Evolutionary conservation across 2,329 filamentous ascomycete species (phyloP).

Genomic region (Amesomyces nigricolor): DNA sequence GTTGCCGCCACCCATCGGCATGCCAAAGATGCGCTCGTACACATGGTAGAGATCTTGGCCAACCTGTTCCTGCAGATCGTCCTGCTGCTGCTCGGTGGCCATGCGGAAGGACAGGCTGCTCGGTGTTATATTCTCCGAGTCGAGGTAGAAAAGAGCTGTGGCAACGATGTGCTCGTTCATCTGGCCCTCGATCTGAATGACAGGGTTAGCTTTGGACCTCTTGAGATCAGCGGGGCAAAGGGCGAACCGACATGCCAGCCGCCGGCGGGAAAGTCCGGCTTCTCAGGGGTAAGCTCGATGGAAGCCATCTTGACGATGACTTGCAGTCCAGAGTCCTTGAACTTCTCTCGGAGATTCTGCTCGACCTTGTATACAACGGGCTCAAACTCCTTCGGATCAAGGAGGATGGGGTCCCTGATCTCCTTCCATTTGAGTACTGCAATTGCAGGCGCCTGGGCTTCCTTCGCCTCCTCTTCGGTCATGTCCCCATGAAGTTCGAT

Average conservation of each 20-base stretch:
- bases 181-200: constrained; percentile 37
- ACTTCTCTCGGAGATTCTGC: constrained; percentile 24
- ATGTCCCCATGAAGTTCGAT: not conserved
- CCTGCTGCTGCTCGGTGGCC: constrained; percentile 20
- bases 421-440: constrained; percentile 12
- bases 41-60: constrained; percentile 18
- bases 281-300: constrained; percentile 52
- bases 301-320: constrained; percentile 58
- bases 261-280: constrained; percentile 43
- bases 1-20: not conserved
- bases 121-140: constrained; percentile 45
- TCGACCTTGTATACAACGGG: constrained; percentile 17
- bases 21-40: constrained; percentile 21
- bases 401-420: constrained; percentile 18
- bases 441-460: constrained; percentile 8
- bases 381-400: constrained; percentile 16
- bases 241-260: constrained; percentile 41
- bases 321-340: constrained; percentile 44
- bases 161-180: constrained; percentile 52
- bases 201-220: not conserved
- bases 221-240: not conserved
- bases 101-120: constrained; percentile 41
- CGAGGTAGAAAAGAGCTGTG: constrained; percentile 50
- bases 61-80: not conserved
- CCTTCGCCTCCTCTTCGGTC: constrained; percentile 21